Evolutionary conservation across 345 rosid species (phyloP), one percentile per base, ranked within the genome.

Genomic region (Bruguiera sexangula): DNA sequence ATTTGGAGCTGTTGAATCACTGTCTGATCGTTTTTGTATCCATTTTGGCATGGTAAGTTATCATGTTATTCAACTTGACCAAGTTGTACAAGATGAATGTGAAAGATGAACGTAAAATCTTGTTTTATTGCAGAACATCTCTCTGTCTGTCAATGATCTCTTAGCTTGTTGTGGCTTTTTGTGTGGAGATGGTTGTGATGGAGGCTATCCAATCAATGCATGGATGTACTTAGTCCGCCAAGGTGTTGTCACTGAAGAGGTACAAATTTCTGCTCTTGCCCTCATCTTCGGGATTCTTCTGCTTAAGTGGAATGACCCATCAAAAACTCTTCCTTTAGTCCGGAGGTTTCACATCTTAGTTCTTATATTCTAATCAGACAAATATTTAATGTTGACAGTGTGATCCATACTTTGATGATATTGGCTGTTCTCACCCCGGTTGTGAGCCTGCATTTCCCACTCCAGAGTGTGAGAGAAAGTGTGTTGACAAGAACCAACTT

Each of bases 201-300:
- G 99, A 30, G 96, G 99, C 26, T 84, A 85, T 79, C 96, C 96
- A 9, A 69, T 89, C 69, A 70, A 74, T 69, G 97, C 96, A 6
- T 95, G 99, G 98, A 87, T 81, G 68, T 94, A 94, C 84, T 86
- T 94, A 70, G 77, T 70, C 6, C 82, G 80, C 56, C 80, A 75
- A 20, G 98, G 98, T 57, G 96, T 94, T 75, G 98, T 94, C 73
- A 88, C 98, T 0, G 97, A 88, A 78, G 90, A 94, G 98, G 95
- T 91, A 84, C 21, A 31, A 34, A 8, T 54, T 63, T 13, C 15
- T 46, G 32, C 32, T 34, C 39, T 65, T 75, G 13, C 62, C 37
- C 8, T 18, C 30, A 29, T 26, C 20, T 50, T 65, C 18, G 3
- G 50, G 50, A 11, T 43, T 43, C 18, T 43, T 13, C 50, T 13